Percentiles rank a stretch among this genome's conserved stretches.
Conservation (phyloP, 768 basidiomycete species). For the Leccinum pellstonianum region DNA sequence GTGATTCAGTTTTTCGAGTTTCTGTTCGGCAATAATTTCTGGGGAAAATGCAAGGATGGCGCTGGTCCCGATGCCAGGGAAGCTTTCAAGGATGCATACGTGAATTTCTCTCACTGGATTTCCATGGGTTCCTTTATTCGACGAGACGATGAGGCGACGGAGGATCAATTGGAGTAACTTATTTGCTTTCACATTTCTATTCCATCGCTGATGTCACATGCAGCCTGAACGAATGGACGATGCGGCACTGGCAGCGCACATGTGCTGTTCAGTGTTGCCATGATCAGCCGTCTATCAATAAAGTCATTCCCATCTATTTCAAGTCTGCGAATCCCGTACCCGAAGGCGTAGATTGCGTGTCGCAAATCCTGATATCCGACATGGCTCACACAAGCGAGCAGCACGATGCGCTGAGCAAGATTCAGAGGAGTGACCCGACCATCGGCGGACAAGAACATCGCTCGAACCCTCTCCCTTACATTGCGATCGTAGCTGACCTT, state of each 20-base stretch:
- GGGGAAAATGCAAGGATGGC: too few species aligned
- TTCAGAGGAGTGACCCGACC: background rate
- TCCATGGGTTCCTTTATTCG: background rate
- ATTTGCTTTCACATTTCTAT: background rate
- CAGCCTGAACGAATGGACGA: background rate
- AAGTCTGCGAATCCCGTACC: background rate
- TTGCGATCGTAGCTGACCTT: background rate
- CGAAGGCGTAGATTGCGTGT: background rate
- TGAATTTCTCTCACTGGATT: too few species aligned
- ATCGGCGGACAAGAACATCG: background rate
- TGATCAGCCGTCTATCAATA: background rate
- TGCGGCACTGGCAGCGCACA: background rate
- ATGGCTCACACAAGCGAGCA: background rate
- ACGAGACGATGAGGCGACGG: background rate
- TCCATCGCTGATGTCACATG: background rate
- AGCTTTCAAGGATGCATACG: too few species aligned
- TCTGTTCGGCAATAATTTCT: too few species aligned
- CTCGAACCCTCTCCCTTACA: background rate
- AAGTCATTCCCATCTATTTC: background rate
- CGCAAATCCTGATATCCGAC: slow-evolving; percentile 2
- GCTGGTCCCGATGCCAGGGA: too few species aligned
- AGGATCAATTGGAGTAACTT: background rate
- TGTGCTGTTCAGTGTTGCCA: background rate
- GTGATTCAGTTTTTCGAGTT: too few species aligned
- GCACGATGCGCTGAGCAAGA: background rate